Base-by-base conservation (phyloP, 75 land plant genomes). In the Larix kaempferi region DNA sequence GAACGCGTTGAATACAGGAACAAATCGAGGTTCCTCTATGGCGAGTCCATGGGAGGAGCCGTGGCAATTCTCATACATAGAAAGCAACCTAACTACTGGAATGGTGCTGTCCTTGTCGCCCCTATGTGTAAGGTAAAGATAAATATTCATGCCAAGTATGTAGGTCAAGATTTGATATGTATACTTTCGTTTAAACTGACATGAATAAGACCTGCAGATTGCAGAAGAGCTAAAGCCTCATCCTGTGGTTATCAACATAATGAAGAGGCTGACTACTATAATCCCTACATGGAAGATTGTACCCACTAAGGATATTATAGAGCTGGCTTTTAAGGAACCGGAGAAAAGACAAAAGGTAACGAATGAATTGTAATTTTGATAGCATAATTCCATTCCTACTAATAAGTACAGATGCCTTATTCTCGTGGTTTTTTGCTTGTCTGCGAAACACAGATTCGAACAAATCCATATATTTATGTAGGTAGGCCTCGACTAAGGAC, bases 41-140 rank as follows among this genome's bases (percentile, higher is more conserved):
- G 98, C 0, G 95, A 89, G 64, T 95, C 98, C 62, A 95, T 95
- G 98, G 98, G 98, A 37, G 98, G 98, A 58, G 90, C 93, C 1
- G 78, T 95, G 23, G 90, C 80, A 6, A 83, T 95, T 44, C 78
- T 77, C 12, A 58, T 95, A 11, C 87, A 91, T 78, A 55, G 85
- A 52, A 87, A 85, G 57, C 81, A 81, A 79, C 96, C 96, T 2
- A 67, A 33, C 56, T 44, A 21, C 15, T 95, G 96, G 96, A 89
- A 88, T 66, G 98, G 98, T 17, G 92, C 86, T 0, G 81, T 95
- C 41, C 62, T 93, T 59, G 83, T 86, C 16, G 98, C 98, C 4
- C 98, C 96, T n/a, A 95, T 95, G 98, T 93, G 96, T 79, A 95
- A 95, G 92, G 96, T 95, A 22, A 22, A 29, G 1, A 29, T 29